A percentile compares a stretch with the other conserved stretches of the same genome.
phyloP scores from a whole-genome alignment of 768 basidiomycete species.

The Tulasnella sp. region DNA sequence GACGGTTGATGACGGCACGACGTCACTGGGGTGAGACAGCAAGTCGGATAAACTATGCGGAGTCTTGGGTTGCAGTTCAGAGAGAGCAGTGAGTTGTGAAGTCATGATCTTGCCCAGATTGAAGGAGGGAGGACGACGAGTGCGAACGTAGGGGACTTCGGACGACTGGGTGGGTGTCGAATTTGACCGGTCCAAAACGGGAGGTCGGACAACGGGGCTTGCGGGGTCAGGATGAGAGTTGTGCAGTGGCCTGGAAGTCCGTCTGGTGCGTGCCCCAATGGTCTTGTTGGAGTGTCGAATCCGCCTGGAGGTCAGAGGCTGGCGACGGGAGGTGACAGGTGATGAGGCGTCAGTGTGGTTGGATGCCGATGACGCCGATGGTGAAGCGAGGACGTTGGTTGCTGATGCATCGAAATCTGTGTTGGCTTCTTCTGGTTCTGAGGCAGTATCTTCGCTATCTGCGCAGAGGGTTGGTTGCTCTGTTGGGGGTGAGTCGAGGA shows the following conservation, averaged over 20 bases:
- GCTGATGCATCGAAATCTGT: neutral
- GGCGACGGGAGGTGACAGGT: neutral
- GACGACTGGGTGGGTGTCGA: neutral
- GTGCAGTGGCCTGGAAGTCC: neutral
- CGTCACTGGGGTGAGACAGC: neutral
- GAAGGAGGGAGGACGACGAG: conserved; percentile 5
- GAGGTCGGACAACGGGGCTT: neutral
- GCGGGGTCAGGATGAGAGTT: conserved; percentile 1
- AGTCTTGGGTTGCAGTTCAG: conserved; percentile 25
- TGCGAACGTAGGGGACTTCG: neutral
- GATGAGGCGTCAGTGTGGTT: neutral
- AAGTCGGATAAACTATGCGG: neutral
- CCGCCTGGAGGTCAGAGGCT: neutral
- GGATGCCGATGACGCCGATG: neutral
- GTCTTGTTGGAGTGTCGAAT: neutral
- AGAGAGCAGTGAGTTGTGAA: conserved; percentile 45
- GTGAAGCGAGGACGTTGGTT: neutral
- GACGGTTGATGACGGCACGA: neutral
- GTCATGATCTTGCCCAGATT: conserved; percentile 38
- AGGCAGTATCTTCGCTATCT: conserved; percentile 15
- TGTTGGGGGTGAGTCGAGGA: conserved; percentile 24
- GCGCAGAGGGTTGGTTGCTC: neutral
- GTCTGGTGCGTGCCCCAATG: neutral
- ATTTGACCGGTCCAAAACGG: neutral
- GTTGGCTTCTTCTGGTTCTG: conserved; percentile 4